These are phyloP conservation scores for Erythrophleum fordii DNA, from an alignment of 306 rosid species.

Conservation along the genomic window DNA sequence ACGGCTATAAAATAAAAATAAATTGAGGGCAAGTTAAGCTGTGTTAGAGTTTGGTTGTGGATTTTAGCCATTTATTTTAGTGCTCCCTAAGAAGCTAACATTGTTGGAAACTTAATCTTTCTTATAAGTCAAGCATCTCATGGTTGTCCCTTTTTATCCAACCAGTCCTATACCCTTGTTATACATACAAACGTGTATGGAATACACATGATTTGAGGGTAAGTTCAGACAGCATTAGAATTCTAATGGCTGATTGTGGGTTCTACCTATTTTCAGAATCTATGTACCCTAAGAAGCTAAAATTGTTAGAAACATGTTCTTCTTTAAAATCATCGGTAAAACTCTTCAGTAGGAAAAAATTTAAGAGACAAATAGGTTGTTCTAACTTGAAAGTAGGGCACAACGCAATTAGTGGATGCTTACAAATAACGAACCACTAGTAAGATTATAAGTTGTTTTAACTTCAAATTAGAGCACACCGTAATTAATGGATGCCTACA, in stretches of 20 bases:
- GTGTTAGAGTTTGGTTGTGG: background rate
- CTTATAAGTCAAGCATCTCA: too few relatives aligned
- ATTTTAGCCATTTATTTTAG: too few relatives aligned
- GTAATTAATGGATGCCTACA: background rate
- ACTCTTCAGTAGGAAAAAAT: background rate
- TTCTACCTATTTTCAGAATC: background rate
- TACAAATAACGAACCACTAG: background rate
- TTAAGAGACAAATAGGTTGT: background rate
- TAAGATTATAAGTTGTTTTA: background rate
- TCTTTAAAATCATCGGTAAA: background rate
- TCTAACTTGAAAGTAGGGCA: background rate
- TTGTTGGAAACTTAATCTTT: too few relatives aligned
- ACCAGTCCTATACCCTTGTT: too few relatives aligned
- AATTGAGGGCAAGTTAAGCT: too few relatives aligned
- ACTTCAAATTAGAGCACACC: background rate
- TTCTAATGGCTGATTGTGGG: background rate
- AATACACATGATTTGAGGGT: background rate
- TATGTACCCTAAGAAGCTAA: background rate
- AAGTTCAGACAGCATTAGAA: background rate
- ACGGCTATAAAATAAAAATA: too few relatives aligned
- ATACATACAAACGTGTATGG: too few relatives aligned
- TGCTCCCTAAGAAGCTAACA: too few relatives aligned
- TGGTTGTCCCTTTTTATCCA: too few relatives aligned
- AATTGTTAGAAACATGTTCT: background rate
- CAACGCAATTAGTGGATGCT: background rate